Conservation (phyloP, 2,329 filamentous ascomycete genomes). For the Blastomyces percursus region DNA sequence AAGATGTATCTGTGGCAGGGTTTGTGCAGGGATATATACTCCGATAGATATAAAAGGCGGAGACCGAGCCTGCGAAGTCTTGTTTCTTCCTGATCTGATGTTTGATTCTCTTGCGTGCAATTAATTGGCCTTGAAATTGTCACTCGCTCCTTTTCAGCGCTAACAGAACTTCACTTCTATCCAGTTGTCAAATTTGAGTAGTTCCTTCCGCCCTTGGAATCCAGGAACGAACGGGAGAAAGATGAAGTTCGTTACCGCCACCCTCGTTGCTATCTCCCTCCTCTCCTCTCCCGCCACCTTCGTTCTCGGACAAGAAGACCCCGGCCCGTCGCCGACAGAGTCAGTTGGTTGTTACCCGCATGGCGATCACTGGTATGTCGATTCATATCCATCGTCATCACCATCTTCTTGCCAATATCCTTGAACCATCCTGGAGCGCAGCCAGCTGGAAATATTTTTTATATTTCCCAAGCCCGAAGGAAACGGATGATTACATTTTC, state of each 20-base stretch:
- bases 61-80: too few relatives aligned
- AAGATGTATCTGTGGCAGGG: too few relatives aligned
- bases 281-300: constrained; percentile 10
- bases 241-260: constrained; percentile 11
- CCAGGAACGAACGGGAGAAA: background rate
- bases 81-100: too few relatives aligned
- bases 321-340: constrained; percentile 23
- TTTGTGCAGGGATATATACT: too few relatives aligned
- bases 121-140: too few relatives aligned
- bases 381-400: background rate
- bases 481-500: background rate
- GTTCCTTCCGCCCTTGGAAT: background rate
- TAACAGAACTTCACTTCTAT: background rate
- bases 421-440: background rate
- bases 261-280: constrained; percentile 1
- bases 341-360: constrained; percentile 13
- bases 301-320: constrained; percentile 17
- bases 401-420: background rate
- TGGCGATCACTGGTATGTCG: constrained; percentile 12
- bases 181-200: background rate
- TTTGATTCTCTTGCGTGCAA: too few relatives aligned
- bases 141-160: too few relatives aligned
- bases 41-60: too few relatives aligned
- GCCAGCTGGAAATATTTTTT: background rate
- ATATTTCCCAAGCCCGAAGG: background rate